phyloP scores from a whole-genome alignment of 371 early-diverging fungal genomes.

The Mucor irregularis region DNA sequence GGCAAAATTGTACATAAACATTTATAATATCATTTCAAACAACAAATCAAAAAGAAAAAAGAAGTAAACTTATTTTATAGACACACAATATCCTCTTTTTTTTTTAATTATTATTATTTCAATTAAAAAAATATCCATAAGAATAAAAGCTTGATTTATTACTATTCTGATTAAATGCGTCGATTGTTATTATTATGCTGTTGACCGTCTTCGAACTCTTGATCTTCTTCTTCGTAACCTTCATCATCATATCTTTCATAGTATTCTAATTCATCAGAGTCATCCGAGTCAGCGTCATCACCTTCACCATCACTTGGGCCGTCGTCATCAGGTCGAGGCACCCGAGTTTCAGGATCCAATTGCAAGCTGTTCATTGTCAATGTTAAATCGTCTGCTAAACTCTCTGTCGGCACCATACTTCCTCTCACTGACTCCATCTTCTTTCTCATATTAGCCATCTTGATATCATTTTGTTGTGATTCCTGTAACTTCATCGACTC shows the following conservation, averaged over 20 bases:
- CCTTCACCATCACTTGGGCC: slow-evolving; percentile 14
- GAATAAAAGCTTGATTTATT: not conserved
- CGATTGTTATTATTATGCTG: slow-evolving; percentile 1
- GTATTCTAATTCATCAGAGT: slow-evolving; percentile 25
- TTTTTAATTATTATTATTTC: not conserved
- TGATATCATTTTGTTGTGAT: slow-evolving; percentile 31
- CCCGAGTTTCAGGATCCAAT: slow-evolving; percentile 32
- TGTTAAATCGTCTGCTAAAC: slow-evolving; percentile 39
- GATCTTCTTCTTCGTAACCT: slow-evolving; percentile 38
- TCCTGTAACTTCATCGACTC: slow-evolving; percentile 42
- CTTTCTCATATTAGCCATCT: slow-evolving; percentile 32
- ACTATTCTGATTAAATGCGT: not conserved
- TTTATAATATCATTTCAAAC: not conserved
- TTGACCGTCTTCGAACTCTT: slow-evolving; percentile 18
- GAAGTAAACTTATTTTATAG: too few species aligned
- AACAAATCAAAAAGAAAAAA: not conserved
- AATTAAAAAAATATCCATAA: too few species aligned
- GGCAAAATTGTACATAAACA: not conserved
- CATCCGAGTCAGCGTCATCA: slow-evolving; percentile 12
- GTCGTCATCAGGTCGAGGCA: slow-evolving; percentile 37
- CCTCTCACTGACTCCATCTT: slow-evolving; percentile 22
- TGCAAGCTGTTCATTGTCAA: slow-evolving; percentile 28
- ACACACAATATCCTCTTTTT: not conserved
- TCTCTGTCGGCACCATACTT: slow-evolving; percentile 14
- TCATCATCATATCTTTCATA: slow-evolving; percentile 37